phyloP scores from a whole-genome alignment of 305 asterid genomes.

The Andrographis paniculata region DNA sequence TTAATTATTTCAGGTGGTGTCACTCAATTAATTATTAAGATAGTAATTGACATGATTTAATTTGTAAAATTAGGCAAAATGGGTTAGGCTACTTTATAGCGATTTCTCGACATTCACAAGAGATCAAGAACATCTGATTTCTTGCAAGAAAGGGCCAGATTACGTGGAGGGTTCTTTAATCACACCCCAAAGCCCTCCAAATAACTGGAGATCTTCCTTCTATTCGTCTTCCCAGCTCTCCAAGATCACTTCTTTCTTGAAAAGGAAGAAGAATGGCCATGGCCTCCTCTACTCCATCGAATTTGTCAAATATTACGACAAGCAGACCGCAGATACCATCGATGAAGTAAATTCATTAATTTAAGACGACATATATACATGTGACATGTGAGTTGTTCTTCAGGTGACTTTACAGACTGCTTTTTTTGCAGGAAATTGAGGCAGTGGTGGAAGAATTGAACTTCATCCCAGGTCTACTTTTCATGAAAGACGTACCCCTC shows the following conservation, averaged over 20 bases:
- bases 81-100: conserved; percentile 55
- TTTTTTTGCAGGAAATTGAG: conserved; percentile 30
- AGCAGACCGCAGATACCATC: conserved; percentile 22
- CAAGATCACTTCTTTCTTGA: conserved; percentile 26
- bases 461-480: conserved; percentile 24
- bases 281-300: conserved; percentile 52
- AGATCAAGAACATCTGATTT: conserved; percentile 67
- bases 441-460: conserved; percentile 30
- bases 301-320: conserved; percentile 53
- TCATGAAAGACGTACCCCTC: conserved; percentile 29
- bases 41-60: background rate
- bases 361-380: too few relatives aligned
- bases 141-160: conserved; percentile 29
- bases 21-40: background rate
- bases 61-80: conserved; percentile 37
- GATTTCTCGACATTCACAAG: conserved; percentile 47
- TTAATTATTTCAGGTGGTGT: background rate
- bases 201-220: conserved; percentile 55
- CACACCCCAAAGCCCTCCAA: conserved; percentile 27
- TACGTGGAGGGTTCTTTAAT: conserved; percentile 59
- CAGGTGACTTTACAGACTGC: too few relatives aligned
- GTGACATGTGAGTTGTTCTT: too few relatives aligned
- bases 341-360: background rate
- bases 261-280: conserved; percentile 18
- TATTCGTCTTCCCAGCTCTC: conserved; percentile 33